Evolutionary conservation across 2,329 filamentous ascomycete genomes (phyloP), one percentile per base, ranked within the genome.

Genomic region (Plectosphaerella plurivora): DNA sequence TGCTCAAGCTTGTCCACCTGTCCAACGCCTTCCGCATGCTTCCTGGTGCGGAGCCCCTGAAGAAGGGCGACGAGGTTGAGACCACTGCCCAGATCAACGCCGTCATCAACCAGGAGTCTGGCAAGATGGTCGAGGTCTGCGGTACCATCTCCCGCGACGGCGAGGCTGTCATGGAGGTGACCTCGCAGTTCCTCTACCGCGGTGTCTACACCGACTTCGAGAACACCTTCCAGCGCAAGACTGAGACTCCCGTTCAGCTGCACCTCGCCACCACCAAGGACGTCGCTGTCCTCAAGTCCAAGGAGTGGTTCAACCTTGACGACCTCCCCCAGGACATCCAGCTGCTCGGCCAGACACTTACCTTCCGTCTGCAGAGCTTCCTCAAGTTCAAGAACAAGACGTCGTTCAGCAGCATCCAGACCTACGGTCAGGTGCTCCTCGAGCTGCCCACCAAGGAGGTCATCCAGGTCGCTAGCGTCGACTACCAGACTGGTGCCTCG

Each of bases 101-200:
- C 15, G 91, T 99, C 63, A 88, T 99, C 76, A 99, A 97, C 75
- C 92, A 99, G 70, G 91, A 96, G 14, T 91, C 94, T 55, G 94
- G 94, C 47, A 99, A 99, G 80, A 97, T 99, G 92, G 95, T 99
- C 16, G 95, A 99, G 73, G 93, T 99, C n/a, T 97, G 92, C 64
- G 94, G 94, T 57, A 99, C 94, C 6, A 96, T 99, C 63, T 87
- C 82, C 51, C 88, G 94, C 44, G 84, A 92, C 51, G 88, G 88
- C 24, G 72, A 89, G 68, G 80, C 91, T 6, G 91, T 99, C 57
- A 99, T 99, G 94, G 91, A 99, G 68, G 94, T 99, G 25, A 97
- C 92, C 12, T 97, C 91, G 57, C 94, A 99, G 71, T 99, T 99
- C 81, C 72, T 99, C 64, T 99, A 99, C 79, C 88, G 95, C 48